Percentiles rank a stretch among this genome's conserved stretches.
Conservation (phyloP, 202 grass and related monocot genomes). For the Setaria viridis region DNA sequence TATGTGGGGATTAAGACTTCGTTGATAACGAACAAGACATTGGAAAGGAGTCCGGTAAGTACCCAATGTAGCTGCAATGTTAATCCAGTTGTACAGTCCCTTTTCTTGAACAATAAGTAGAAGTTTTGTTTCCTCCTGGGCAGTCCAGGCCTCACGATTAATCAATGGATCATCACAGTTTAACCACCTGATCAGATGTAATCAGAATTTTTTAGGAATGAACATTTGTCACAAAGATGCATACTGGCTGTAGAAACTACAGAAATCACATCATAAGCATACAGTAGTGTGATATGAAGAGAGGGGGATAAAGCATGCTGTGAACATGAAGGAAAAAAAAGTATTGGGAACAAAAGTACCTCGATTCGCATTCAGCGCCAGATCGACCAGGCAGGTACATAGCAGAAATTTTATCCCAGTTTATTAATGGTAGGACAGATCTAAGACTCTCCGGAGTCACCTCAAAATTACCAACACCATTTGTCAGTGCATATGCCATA, state of each 20-base stretch:
- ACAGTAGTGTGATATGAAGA: background rate
- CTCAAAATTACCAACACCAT: slow-evolving; percentile 53
- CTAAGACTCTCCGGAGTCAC: slow-evolving; percentile 76
- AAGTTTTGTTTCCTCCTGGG: slow-evolving; percentile 84
- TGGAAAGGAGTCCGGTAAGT: slow-evolving; percentile 89
- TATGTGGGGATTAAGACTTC: slow-evolving; percentile 97
- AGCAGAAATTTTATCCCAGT: slow-evolving; percentile 82
- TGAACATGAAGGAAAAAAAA: background rate
- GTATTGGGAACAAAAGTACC: slow-evolving; percentile 54
- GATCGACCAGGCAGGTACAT: slow-evolving; percentile 81
- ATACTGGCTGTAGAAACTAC: slow-evolving; percentile 8
- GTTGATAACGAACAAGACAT: slow-evolving; percentile 87
- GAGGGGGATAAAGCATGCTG: background rate
- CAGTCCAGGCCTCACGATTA: slow-evolving; percentile 78
- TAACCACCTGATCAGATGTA: slow-evolving; percentile 68
- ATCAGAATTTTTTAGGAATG: slow-evolving; percentile 29
- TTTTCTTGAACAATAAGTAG: slow-evolving; percentile 79
- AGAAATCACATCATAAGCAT: slow-evolving; percentile 24
- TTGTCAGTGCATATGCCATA: slow-evolving; percentile 60
- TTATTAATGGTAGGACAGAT: slow-evolving; percentile 75
- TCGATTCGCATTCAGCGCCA: slow-evolving; percentile 85
- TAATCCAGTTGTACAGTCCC: slow-evolving; percentile 92
- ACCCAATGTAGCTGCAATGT: slow-evolving; percentile 72
- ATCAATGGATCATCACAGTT: slow-evolving; percentile 90
- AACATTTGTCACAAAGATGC: slow-evolving; percentile 20